Evolutionary conservation across 768 basidiomycete species (phyloP), one percentile per base, ranked within the genome.

Genomic region (Lanmaoa rubissima): DNA sequence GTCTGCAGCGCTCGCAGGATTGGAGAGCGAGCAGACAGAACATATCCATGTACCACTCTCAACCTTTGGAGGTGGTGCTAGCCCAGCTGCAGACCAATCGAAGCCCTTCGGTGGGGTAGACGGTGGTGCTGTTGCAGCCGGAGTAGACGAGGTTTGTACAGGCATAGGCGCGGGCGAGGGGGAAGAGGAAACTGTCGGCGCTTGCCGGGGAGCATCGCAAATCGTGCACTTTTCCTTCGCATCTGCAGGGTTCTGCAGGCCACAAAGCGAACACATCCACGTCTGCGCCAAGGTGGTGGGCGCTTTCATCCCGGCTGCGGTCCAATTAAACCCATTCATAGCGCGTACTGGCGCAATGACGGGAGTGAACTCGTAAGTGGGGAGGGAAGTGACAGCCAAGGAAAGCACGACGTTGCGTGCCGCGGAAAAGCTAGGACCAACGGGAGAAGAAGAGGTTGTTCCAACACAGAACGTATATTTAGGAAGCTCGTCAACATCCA

Each of bases 261-360:
- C 73, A 58, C 90, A 92, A 4, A 68, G 61, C 1, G 68, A 70
- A 65, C 88, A 91, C 16, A 61, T 80, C 88, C 88, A 90, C n/a
- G 58, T 62, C 45, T 61, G 65, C 6, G 56, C 51, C 19, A 61
- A 28, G 35, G 60, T 51, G 14, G 63, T 58, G 6, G 83, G 79
- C 3, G 77, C 67, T 59, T 80, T 85, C 53, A 81, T 67, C 4
- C 85, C 87, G 1, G 84, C 84, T 11, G 83, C 84, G 2, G 78
- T 74, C 80, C 83, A 88, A 62, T 87, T 75, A 61, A 88, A 88
- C 34, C 74, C 74, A 41, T 75, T 72, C 40, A 70, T 61, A 3
- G 65, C 54, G 3, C 69, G 54, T 16, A 58, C 51, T 12, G 70
- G 54, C n/a, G 57, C 45, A 40, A 63, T 49, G 53, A 45, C 45